A percentile compares a stretch with the other conserved stretches of the same genome.
Conservation (phyloP, 805 yeast species). For the Ogataea ramenticola region DNA sequence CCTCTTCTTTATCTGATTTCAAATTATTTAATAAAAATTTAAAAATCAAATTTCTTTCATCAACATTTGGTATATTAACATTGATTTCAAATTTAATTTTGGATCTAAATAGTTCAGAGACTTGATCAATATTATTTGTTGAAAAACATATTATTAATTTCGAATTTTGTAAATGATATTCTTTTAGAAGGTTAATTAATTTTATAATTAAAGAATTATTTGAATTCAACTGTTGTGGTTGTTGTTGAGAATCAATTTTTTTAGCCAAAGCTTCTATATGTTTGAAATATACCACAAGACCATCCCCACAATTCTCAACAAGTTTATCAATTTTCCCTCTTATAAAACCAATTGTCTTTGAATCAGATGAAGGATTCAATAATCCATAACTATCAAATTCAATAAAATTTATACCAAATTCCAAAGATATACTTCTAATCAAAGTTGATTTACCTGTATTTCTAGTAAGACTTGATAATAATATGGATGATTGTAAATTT, state of each 20-base stretch:
- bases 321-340: slow-evolving; percentile 69
- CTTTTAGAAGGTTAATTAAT: slow-evolving; percentile 49
- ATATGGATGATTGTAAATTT: slow-evolving; percentile 50
- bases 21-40: slow-evolving; percentile 30
- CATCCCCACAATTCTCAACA: slow-evolving; percentile 33
- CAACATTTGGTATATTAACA: slow-evolving; percentile 71
- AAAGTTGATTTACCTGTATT: slow-evolving; percentile 75
- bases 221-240: slow-evolving; percentile 26
- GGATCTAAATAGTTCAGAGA: slow-evolving; percentile 61
- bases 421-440: slow-evolving; percentile 45
- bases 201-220: slow-evolving; percentile 44
- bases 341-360: slow-evolving; percentile 71
- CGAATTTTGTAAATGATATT: slow-evolving; percentile 36
- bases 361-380: slow-evolving; percentile 61
- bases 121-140: slow-evolving; percentile 55
- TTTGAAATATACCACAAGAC: slow-evolving; percentile 47
- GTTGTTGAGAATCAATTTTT: slow-evolving; percentile 50
- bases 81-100: slow-evolving; percentile 70
- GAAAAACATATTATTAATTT: slow-evolving; percentile 56
- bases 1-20: too few relatives aligned
- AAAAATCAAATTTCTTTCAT: slow-evolving; percentile 63
- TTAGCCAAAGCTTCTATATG: slow-evolving; percentile 76
- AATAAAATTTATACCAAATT: slow-evolving; percentile 58
- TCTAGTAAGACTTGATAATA: slow-evolving; percentile 62
- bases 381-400: slow-evolving; percentile 66